Base-by-base conservation (phyloP, 2,329 filamentous ascomycete genomes). In the Diplodia seriata region DNA sequence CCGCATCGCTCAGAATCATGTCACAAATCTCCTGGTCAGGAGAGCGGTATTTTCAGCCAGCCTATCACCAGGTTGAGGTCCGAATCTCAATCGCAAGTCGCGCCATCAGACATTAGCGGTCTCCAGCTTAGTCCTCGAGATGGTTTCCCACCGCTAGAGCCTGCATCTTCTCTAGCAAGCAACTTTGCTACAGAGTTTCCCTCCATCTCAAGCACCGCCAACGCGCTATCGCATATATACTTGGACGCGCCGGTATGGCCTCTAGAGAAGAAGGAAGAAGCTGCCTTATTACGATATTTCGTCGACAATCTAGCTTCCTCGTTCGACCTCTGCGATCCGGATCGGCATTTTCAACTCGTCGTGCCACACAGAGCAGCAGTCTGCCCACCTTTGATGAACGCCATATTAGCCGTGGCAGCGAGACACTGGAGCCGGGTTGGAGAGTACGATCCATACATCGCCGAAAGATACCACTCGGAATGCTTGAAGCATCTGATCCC, bases 311-410 rank as follows among this genome's bases (percentile, higher is more conserved):
- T 78, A 20, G 71, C 75, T 3, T 65, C 71, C 2, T 74, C 71
- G 23, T 75, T 78, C 50, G 76, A 78, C 61, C 70, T 78, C 1
- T 76, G 73, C 47, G 76, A 78, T 69, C 71, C 74, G 12, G 68
- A 73, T n/a, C 70, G 74, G 20, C 85, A 86, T 68, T 89, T 89
- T 70, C 82, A 84, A 66, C 78, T 81, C 0, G 77, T 85, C 6
- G 85, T 88, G 0, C 86, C 86, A 0, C 80, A 84, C 66, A 79
- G 84, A 23, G 85, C 86, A 4, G 81, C 80, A 14, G 80, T 76
- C 1, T 86, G 82, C 64, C 83, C 83, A 82, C 84, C 54, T 7
- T 51, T 82, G 26, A 79, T 81, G 73, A 80, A 81, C 50, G 80
- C 80, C 26, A 79, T 81, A 26, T 70, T 82, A 65, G 80, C 80